Evolutionary conservation across 345 rosid genomes (phyloP), one percentile per base, ranked within the genome.

Genomic region (Lepidium sativum): DNA sequence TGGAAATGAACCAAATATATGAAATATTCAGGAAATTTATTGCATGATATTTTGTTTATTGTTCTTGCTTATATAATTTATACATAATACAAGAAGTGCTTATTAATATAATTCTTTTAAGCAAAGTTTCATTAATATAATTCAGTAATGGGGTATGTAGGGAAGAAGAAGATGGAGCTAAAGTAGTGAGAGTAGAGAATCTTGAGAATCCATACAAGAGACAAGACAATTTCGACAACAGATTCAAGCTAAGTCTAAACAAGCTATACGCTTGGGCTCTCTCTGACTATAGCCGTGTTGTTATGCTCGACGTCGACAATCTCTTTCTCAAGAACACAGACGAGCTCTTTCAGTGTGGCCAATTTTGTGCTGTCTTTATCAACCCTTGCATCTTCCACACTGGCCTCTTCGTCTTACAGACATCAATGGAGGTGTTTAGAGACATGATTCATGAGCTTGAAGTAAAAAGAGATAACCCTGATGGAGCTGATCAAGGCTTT

Each of bases 301-400:
- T 91, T 48, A 94, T 94, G 97, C 88, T 94, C 1, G 99, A 94
- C 38, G 82, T 82, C 2, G 97, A 94, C 73, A 94, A 94, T 73
- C 89, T 94, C 16, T 91, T 94, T 82, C 90, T 94, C 35, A 70
- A 72, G 47, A 90, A 86, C 39, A 27, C 96, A 0, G 97, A 94
- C 41, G 99, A 94, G 75, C 79, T 94, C 48, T 94, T 94, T 81
- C 95, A 83, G 51, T 94, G 99, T 52, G 99, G 97, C 8, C 87
- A 84, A 43, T 94, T 94, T 67, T 94, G 99, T 79, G 97, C 97
- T 1, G 95, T 79, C 53, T 92, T 92, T 74, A 92, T 89, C 75
- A 92, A 92, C 71, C 99, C 99, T 42, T 90, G 99, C 73, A 83
- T 94, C 72, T 91, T 94, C 85, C 97, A 94, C 60, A 94, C 99